Evolutionary conservation across 2,329 filamentous ascomycete genomes (phyloP).

Genomic region (Nemania abortiva): DNA sequence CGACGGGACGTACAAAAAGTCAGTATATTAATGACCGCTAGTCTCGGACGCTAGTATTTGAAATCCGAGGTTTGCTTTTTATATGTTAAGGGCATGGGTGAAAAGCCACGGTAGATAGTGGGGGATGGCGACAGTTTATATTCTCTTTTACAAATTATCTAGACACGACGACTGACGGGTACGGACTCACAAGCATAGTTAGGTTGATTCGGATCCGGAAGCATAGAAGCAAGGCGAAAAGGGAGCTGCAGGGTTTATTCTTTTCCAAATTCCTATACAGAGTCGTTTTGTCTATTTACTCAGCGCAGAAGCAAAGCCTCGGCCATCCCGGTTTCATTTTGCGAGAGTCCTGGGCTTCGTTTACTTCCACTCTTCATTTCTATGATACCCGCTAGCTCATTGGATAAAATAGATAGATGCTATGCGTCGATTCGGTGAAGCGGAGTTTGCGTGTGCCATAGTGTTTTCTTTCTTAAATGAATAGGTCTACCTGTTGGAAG

Average conservation of each 20-base stretch:
- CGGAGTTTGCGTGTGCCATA: background rate
- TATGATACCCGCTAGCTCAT: conserved; percentile 6
- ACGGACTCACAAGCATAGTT: conserved; percentile 9
- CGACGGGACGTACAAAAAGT: conserved; percentile 23
- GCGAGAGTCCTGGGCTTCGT: background rate
- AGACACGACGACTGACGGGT: conserved; percentile 18
- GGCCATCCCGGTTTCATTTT: background rate
- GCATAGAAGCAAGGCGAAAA: conserved; percentile 3
- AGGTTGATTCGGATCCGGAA: background rate
- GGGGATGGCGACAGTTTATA: background rate
- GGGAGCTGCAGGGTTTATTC: background rate
- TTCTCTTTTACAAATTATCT: conserved; percentile 5
- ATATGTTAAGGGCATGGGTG: background rate
- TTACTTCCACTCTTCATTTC: background rate
- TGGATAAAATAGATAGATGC: conserved; percentile 6
- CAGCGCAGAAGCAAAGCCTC: background rate
- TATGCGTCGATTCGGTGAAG: background rate
- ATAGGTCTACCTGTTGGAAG: background rate
- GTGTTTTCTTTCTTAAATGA: background rate
- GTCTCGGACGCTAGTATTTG: too few species aligned
- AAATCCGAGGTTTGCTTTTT: background rate
- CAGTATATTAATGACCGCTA: background rate
- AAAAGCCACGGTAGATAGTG: background rate
- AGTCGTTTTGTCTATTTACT: background rate
- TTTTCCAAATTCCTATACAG: background rate